Evolutionary conservation across 1,139 yeast genomes (phyloP), one percentile per base, ranked within the genome.

Genomic region (Zygoascus hellenicus): DNA sequence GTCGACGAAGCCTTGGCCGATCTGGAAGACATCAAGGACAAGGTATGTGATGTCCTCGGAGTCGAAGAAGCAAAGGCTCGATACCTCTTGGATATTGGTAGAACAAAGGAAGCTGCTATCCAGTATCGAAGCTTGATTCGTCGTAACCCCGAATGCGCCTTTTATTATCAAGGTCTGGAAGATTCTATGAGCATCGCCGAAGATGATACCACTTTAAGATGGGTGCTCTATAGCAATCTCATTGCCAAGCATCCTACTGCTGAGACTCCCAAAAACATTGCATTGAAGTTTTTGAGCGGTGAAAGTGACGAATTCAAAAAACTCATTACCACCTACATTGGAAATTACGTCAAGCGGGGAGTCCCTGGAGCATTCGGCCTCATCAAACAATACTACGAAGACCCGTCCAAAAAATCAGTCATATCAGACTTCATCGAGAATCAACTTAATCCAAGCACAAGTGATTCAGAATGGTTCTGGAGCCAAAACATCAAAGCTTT

Each of bases 361-460:
- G 94, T 89, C 30, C 98, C 98, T 3, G 87, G 97, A 1, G 77
- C 95, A 5, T 92, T 90, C 68, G 84, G 84, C 43, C 83, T 86
- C 58, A 78, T 92, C 47, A 89, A 90, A 66, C 86, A 94, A 1
- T 72, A 90, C 54, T 89, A 88, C 66, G 74, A 70, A 48, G 76
- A 76, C 54, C 52, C 62, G 2, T 62, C 61, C 11, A 83, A 84
- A 60, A 68, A 67, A 34, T 57, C 61, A 5, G 65, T 75, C 5
- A 75, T 88, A 53, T 80, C 76, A 51, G 61, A 73, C 29, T 68
- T 83, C 45, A 87, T 83, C 10, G 29, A 39, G 10, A 38, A 34
- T 16, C 60, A 35, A 10, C 29, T 48, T 9, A 28, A 30, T 10
- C 37, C 49, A 34, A 38, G 54, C 43, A 19, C 45, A 36, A 65